Base-by-base conservation (phyloP, 148 eudicot genomes). In the Chenopodium suecicum region DNA sequence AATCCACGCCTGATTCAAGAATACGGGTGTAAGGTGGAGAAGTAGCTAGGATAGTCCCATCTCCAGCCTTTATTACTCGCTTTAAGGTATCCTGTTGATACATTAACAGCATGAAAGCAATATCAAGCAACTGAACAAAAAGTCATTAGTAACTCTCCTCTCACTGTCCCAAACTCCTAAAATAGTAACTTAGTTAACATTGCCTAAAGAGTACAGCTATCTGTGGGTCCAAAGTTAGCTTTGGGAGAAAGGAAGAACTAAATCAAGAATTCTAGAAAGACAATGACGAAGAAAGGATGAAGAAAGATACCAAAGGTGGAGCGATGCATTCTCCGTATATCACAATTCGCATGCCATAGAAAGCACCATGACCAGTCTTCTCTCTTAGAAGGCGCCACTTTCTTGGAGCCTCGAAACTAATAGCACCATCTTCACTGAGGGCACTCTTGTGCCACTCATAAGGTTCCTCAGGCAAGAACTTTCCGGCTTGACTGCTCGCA, bases 271-370 rank as follows among this genome's bases (percentile, higher is more conserved):
- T 80, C 14, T 3, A 27, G n/a, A 81, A 65, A 23, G 9, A 46
- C 25, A 13, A 63, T 47, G 74, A 52, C 20, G 75, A 34, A 52
- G 34, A 73, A 80, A 19, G 7, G 19, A 37, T 3, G 16, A 68
- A 79, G 82, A 41, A 54, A 54, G 64, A 44, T 96, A 96, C 99
- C 98, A 94, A 67, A 25, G 99, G 82, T 62, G 99, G 99, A 78
- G 92, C 91, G 75, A 96, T 96, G 89, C 98, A 96, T 81, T 96
- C 99, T 68, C 99, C 99, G 75, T 94, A 96, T 54, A 96, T 84
- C 76, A 96, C 73, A 31, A 96, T 79, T 25, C 86, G 88, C 99
- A 94, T 91, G 81, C 98, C 98, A 83, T 91, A 86, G 80, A 96
- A 89, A 65, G 97, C 99, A 52, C 99, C 98, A 85, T 96, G 98